Evolutionary conservation across 129 eudicot genomes (phyloP).

Genomic region (Escallonia herrerae): DNA sequence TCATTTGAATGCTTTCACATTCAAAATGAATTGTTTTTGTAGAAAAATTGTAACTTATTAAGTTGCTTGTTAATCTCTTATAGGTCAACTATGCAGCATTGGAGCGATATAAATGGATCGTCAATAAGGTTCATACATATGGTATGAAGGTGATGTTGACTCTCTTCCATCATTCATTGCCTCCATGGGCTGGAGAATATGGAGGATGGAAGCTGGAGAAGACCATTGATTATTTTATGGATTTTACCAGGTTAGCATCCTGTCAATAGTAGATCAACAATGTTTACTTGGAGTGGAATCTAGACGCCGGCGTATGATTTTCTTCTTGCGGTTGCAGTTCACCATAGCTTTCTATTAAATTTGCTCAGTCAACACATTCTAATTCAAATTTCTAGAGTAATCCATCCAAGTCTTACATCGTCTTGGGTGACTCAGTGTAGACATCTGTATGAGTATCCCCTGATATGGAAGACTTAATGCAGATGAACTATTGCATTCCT

Average conservation of each 20-base stretch:
- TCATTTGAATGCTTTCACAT: neutral
- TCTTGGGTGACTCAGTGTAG: too few species aligned
- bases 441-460: too few species aligned
- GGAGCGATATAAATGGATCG: slow-evolving; percentile 95
- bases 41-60: slow-evolving; percentile 1
- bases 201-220: slow-evolving; percentile 97
- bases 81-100: slow-evolving; percentile 95
- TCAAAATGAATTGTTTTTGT: neutral
- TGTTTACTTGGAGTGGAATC: neutral
- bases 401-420: too few species aligned
- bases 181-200: slow-evolving; percentile 98
- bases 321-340: neutral
- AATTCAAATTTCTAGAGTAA: too few species aligned
- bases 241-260: slow-evolving; percentile 69
- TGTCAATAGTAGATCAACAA: neutral
- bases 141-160: slow-evolving; percentile 99
- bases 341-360: neutral
- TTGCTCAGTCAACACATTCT: too few species aligned
- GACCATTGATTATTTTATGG: slow-evolving; percentile 89
- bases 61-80: slow-evolving; percentile 10
- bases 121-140: slow-evolving; percentile 62
- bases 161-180: slow-evolving; percentile 93
- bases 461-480: neutral
- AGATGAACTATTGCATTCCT: too few species aligned
- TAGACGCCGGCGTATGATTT: neutral